Percentiles rank a stretch among this genome's conserved stretches.
phyloP scores from a whole-genome alignment of 768 basidiomycete genomes.

The Holtermanniella nyarrowii region DNA sequence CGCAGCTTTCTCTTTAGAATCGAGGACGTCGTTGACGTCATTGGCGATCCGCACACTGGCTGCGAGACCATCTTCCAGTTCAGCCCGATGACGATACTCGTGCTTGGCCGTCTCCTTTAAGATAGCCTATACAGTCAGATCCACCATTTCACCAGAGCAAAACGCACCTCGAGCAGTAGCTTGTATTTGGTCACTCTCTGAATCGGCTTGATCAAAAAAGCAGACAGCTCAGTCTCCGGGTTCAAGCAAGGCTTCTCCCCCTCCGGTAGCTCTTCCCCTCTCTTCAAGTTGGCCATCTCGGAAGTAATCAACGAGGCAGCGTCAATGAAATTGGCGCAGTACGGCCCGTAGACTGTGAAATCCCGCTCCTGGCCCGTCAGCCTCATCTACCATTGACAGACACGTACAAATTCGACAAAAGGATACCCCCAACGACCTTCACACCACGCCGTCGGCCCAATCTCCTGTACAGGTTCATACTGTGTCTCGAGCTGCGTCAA shows the following conservation, averaged over 20 bases:
- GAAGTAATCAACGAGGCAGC: constrained; percentile 74
- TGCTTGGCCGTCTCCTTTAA: constrained; percentile 28
- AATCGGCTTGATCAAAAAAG: constrained; percentile 96
- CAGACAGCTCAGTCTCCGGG: constrained; percentile 60
- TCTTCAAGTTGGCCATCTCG: constrained; percentile 70
- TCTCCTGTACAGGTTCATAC: constrained; percentile 38
- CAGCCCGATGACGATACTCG: constrained; percentile 46
- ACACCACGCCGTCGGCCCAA: constrained; percentile 32
- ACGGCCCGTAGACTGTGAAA: constrained; percentile 91
- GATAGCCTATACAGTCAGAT: constrained; percentile 15
- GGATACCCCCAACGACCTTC: constrained; percentile 40
- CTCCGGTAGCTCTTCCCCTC: constrained; percentile 23
- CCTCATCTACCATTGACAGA: neutral
- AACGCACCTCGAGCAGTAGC: constrained; percentile 72
- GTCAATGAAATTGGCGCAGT: constrained; percentile 86
- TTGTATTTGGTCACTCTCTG: constrained; percentile 99
- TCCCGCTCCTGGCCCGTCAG: constrained; percentile 64
- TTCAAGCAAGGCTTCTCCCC: constrained; percentile 27
- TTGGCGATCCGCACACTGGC: constrained; percentile 88
- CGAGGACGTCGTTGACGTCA: constrained; percentile 93
- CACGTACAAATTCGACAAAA: constrained; percentile 22
- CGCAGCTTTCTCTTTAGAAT: constrained; percentile 73
- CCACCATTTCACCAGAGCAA: constrained; percentile 13
- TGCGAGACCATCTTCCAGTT: constrained; percentile 70
- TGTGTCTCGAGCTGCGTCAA: constrained; percentile 39